Conservation (phyloP, 805 yeast genomes). For the Crinitomyces ghanaensis region DNA sequence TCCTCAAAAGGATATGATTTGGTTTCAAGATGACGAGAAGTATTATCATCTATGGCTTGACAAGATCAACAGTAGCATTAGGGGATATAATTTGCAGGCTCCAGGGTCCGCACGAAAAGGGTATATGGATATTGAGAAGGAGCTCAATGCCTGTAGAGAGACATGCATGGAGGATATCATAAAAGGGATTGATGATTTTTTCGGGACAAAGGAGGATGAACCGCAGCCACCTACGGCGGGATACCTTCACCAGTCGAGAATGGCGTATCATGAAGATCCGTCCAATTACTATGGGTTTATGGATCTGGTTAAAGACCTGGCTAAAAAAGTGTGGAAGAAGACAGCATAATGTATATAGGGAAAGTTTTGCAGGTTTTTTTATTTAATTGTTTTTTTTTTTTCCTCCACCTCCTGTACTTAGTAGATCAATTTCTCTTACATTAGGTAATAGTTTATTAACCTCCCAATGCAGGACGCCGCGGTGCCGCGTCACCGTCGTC, state of each 20-base stretch:
- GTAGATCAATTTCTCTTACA: neutral
- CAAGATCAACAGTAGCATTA: slow-evolving; percentile 36
- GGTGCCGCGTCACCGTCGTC: no score
- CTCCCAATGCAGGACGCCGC: no score
- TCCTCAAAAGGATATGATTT: slow-evolving; percentile 17
- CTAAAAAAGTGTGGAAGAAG: slow-evolving; percentile 2
- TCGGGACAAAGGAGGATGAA: slow-evolving; percentile 3
- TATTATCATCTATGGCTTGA: slow-evolving; percentile 29
- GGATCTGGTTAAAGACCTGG: slow-evolving; percentile 17
- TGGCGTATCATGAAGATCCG: slow-evolving; percentile 17
- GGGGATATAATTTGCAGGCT: slow-evolving; percentile 55
- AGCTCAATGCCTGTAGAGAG: slow-evolving; percentile 31
- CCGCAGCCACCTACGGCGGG: neutral
- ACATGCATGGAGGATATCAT: slow-evolving; percentile 22
- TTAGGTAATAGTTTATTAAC: no score
- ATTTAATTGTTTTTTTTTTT: neutral
- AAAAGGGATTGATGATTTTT: slow-evolving; percentile 6
- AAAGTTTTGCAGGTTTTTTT: neutral
- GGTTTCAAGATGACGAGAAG: slow-evolving; percentile 29
- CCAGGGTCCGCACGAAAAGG: slow-evolving; percentile 48
- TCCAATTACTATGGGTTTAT: slow-evolving; percentile 22
- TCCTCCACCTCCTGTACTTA: neutral
- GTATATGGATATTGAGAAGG: slow-evolving; percentile 37
- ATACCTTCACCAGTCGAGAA: slow-evolving; percentile 1
- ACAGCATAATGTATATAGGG: neutral